Evolutionary conservation across 805 yeast species (phyloP), one percentile per base, ranked within the genome.

Genomic region (Sugiyamaella americana): DNA sequence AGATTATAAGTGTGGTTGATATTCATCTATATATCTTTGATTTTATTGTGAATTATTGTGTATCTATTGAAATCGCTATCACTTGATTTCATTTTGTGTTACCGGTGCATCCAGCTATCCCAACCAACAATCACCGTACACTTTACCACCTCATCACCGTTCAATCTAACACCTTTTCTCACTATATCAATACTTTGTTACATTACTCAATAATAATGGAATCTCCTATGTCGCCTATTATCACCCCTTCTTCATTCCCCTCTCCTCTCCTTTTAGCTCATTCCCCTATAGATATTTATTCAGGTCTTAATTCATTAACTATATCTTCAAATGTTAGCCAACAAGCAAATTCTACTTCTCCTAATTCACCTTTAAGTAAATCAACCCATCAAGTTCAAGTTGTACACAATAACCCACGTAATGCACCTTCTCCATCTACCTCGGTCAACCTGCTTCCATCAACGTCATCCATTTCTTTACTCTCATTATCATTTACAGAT

Each of bases 401-500:
- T 26, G 13, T 8, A 8, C 32, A 26, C 32, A 26, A 26, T 26
- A 26, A 26, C 13, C 11, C 32, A 8, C 11, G 32, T 26, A 35
- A 17, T 13, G 6, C 37, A 17, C 20, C 13, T 29, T 16, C 38
- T 8, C 43, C 32, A 10, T 23, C 48, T 19, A 30, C 36, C 19
- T 35, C 48, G 17, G n/a, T 20, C 20, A 24, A 29, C 17, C 48
- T 52, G 26, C 46, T 52, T 11, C 54, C 56, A 19, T 43, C 49
- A 42, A 52, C 56, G 2, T 52, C 56, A 11, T 41, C 54, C 6
- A 52, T 52, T 11, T 52, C 56, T 13, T 40, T 52, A 20, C 44
- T 52, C 16, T 43, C 49, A 18, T 46, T 52, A 24, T 52, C 56
- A 21, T 43, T 52, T 37, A 46, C 47, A 23, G 38, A 40, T 13